A percentile compares a stretch with the other conserved stretches of the same genome.
Evolutionary conservation across 2,329 filamentous ascomycete genomes (phyloP).

Genomic region (Paradendryphiella salina): DNA sequence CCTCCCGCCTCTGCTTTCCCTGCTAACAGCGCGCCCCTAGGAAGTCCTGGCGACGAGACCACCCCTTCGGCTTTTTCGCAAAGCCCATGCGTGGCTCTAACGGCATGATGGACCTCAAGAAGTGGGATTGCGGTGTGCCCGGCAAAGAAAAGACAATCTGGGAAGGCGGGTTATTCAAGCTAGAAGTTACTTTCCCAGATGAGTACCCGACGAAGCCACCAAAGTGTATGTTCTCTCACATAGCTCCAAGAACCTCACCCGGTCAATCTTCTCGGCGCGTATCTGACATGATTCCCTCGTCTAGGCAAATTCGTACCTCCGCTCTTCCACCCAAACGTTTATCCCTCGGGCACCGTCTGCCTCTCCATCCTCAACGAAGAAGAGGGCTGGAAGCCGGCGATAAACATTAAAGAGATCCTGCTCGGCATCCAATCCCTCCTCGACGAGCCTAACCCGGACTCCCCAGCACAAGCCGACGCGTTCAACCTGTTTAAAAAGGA

Average conservation of each 20-base stretch:
- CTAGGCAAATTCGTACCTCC: constrained; percentile 94
- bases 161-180: constrained; percentile 96
- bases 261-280: background rate
- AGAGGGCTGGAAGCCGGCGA: constrained; percentile 97
- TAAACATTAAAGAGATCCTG: constrained; percentile 97
- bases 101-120: constrained; percentile 86
- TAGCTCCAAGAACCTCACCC: too few species aligned
- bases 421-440: constrained; percentile 94
- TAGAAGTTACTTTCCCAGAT: constrained; percentile 90
- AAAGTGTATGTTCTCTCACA: constrained; percentile 71
- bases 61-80: constrained; percentile 97
- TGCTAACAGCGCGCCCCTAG: constrained; percentile 51
- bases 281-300: background rate
- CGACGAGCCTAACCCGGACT: constrained; percentile 95
- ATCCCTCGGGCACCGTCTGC: constrained; percentile 96
- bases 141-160: constrained; percentile 97
- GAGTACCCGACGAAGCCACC: constrained; percentile 99
- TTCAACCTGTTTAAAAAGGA: constrained; percentile 98
- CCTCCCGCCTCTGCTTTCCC: background rate
- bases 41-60: constrained; percentile 95
- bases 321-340: constrained; percentile 97
- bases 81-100: constrained; percentile 78
- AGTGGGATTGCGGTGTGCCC: constrained; percentile 95
- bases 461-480: constrained; percentile 92
- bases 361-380: constrained; percentile 97